Conservation (phyloP, 331 rosid genomes). For the Quercus phellos region DNA sequence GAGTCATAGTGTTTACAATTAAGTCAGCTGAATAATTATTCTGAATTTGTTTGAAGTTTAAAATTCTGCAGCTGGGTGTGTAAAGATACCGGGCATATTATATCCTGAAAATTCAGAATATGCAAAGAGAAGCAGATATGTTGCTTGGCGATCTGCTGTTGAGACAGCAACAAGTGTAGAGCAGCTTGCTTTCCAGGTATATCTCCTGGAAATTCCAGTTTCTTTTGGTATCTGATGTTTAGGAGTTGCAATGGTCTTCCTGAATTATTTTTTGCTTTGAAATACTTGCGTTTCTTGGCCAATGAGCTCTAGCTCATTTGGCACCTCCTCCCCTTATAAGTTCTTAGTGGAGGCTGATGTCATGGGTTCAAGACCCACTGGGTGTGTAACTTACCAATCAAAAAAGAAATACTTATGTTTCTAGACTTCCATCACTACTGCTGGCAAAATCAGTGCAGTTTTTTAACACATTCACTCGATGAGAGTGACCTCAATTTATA, state of each 20-base stretch:
- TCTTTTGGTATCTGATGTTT: slow-evolving; percentile 3
- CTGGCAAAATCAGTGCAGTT: background rate
- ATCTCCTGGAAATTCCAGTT: slow-evolving; percentile 9
- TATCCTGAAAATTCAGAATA: slow-evolving; percentile 94
- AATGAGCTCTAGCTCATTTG: no score
- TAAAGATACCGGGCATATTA: slow-evolving; percentile 67
- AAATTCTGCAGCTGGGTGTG: slow-evolving; percentile 77
- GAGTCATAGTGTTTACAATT: slow-evolving; percentile 27
- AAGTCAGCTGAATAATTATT: slow-evolving; percentile 34
- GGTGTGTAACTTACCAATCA: no score
- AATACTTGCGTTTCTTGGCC: background rate
- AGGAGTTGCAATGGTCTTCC: background rate
- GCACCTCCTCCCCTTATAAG: no score
- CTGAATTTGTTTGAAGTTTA: slow-evolving; percentile 43
- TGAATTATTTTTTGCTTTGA: background rate
- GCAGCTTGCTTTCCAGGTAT: slow-evolving; percentile 91
- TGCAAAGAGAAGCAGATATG: slow-evolving; percentile 70
- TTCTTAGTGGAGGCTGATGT: no score
- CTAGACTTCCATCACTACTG: background rate
- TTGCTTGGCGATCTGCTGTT: slow-evolving; percentile 90
- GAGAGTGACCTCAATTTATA: background rate
- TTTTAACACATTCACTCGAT: background rate
- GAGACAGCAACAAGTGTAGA: slow-evolving; percentile 75
- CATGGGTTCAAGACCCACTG: no score
- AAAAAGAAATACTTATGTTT: background rate